A percentile compares a stretch with the other conserved stretches of the same genome.
Conservation (phyloP, 768 basidiomycete genomes). For the Pholiota conissans region DNA sequence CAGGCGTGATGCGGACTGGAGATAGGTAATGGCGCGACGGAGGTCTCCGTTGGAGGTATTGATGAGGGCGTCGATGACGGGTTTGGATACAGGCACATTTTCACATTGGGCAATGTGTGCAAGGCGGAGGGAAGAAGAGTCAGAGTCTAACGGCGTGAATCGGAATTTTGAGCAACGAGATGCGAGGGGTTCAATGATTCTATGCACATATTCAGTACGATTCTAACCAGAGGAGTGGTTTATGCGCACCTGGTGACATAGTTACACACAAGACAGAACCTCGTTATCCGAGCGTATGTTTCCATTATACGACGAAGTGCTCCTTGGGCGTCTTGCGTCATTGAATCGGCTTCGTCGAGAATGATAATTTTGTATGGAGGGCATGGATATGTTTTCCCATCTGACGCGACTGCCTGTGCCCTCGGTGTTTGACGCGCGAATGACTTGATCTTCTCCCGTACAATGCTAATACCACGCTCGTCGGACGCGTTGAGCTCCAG, state of each 20-base stretch:
- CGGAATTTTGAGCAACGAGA: conserved; percentile 99
- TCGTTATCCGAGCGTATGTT: conserved; percentile 93
- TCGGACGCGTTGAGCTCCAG: conserved; percentile 98
- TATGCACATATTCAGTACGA: conserved; percentile 26
- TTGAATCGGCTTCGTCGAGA: conserved; percentile 97
- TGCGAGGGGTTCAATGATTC: conserved; percentile 97
- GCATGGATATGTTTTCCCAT: conserved; percentile 86
- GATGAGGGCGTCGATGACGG: conserved; percentile 75
- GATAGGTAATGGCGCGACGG: conserved; percentile 94
- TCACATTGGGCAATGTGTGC: conserved; percentile 81
- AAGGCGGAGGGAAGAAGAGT: conserved; percentile 74
- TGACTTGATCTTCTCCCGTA: conserved; percentile 97
- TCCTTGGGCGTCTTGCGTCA: conserved; percentile 99
- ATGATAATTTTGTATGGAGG: conserved; percentile 99
- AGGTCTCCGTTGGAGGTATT: conserved; percentile 87
- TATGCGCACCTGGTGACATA: conserved; percentile 88
- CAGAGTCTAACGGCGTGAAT: conserved; percentile 86
- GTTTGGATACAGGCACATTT: conserved; percentile 52
- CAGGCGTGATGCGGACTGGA: conserved; percentile 92
- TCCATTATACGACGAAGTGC: conserved; percentile 99
- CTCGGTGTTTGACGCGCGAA: conserved; percentile 93
- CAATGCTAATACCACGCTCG: conserved; percentile 95
- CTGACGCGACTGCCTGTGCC: conserved; percentile 70
- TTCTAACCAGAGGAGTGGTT: neutral
- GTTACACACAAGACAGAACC: conserved; percentile 98